Base-by-base conservation (phyloP, 805 yeast species). In the Saturnispora serradocipensis region DNA sequence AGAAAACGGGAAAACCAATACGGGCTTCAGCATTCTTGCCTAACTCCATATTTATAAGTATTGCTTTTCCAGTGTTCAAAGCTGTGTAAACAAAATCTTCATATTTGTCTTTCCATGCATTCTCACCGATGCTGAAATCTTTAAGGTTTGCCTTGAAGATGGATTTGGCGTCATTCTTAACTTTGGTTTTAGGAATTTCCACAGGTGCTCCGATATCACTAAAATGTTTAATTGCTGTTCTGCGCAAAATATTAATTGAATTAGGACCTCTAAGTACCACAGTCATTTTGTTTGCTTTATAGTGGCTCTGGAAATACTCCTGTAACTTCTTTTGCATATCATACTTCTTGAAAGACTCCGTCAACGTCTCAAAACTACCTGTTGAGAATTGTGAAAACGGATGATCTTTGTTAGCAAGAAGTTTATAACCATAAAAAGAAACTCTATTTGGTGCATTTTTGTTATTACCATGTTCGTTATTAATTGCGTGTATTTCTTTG, bases 401-500 rank as follows among this genome's bases (percentile, higher is more conserved):
- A 57, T 80, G 84, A 0, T 58, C 24, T 1, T 59, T 46, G 49
- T 70, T 70, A 1, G 84, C 71, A 15, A 85, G 58, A 3, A 80
- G 53, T 45, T 84, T 71, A 5, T 77, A 61, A 0, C 82, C 86
- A 56, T 86, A 88, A 54, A 75, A 81, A 30, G 82, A 57, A 0
- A 78, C 61, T 60, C 82, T 82, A 5, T 69, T 72, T 0, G 56
- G 13, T 13, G 68, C 65, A 1, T 71, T 58, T 13, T 72, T 66
- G 55, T 85, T 86, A n/a, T 73, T 70, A 4, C 64, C 66, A 60
- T 85, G 90, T 56, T 86, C 95, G 59, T 80, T 81, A 56, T 84
- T 78, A 34, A 86, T 73, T 0, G 87, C 81, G 45, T 70, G 66
- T 0, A 83, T 69, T 62, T 86, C 91, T 47, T 72, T 70, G 35